Evolutionary conservation across 371 early-diverging fungal species (phyloP), one percentile per base, ranked within the genome.

Genomic region (Rhizopus delemar): DNA sequence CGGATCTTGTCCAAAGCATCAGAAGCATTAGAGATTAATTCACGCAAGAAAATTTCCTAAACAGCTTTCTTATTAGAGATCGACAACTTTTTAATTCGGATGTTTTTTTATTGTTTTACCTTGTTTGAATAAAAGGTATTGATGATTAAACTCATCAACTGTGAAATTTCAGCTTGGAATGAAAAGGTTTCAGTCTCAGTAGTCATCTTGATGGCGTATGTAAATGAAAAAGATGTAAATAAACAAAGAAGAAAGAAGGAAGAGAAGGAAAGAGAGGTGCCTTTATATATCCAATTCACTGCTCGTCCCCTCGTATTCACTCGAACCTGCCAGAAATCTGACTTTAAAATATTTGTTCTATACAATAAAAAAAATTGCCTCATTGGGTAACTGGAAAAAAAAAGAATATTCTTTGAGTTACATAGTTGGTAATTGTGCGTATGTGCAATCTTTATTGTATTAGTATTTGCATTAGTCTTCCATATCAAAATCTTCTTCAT

Each of bases 141-240:
- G 73, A 78, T 78, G 81, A 96, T 94, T 71, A 94, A 91, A 69
- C 86, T 87, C 94, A 96, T 93, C 74, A 96, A 78, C 90, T 93
- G 92, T 83, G 89, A 87, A 68, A 92, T 88, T 81, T 92, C 92
- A 88, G 92, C 92, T 84, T 96, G 95, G 87, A 95, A 94, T 57
- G 88, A 85, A 74, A 90, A 90, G 36, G 88, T 87, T 71, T 91
- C 90, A 59, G 80, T 75, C 65, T 74, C 78, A 56, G 51, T 53
- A 63, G 69, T 57, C 73, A 73, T 73, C 43, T 59, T 67, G n/a
- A 29, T 56, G 7, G 29, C 49, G 51, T 51, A 39, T 11, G n/a
- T 5, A 41, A 41, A 50, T 51, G 38, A 41, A 49, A 39, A 41
- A 49, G 7, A n/a, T 34, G 33, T n/a, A 41, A 15, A 2, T 8